Base-by-base conservation (phyloP, 352 stramenopile species). In the Phytopythium litorale region DNA sequence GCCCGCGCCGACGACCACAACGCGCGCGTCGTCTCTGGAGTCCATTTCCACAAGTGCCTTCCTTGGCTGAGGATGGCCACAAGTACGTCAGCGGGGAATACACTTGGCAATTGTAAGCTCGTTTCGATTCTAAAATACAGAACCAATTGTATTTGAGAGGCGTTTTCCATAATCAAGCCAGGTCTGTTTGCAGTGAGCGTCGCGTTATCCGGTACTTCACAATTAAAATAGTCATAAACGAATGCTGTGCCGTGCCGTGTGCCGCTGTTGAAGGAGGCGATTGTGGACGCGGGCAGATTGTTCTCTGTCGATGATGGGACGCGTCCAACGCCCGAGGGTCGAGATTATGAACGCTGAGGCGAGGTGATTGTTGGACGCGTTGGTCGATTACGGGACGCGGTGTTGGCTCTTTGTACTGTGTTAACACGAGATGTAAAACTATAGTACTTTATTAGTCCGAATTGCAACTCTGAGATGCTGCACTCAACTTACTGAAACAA, bases 1-100 rank as follows among this genome's bases (percentile, higher is more conserved):
- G 1, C 79, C 79, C 0, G 79, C 78, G 15, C 78, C 80, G 55
- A 88, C 64, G 37, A 87, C 68, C 9, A 60, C 80, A 16, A 87
- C 79, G 38, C 77, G 79, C 13, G 49, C 13, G 25, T 3, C 49
- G 21, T 30, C 32, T 32, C n/a, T 19, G 12, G 3, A 33, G 52
- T 58, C 19, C 45, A 51, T 51, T 51, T 32, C 16, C 45, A 51
- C 11, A 0, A 19, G 45, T 51, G n/a, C 4, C 25, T n/a, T 21
- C 4, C 25, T n/a, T 21, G 35, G 35, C 8, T 11, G 8, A 15
- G 15, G 35, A 40, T 13, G 11, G 21, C 8, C 21, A 16, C 12
- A 21, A 23, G 48, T 21, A 30, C 21, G 25, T 35, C 23, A 16
- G 23, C 19, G 48, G 7, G n/a, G 28, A 38, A 12, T 6, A 28